These are phyloP conservation scores for Alternaria sp. DNA, from an alignment of 2,329 filamentous ascomycete species.

Conservation along the genomic window DNA sequence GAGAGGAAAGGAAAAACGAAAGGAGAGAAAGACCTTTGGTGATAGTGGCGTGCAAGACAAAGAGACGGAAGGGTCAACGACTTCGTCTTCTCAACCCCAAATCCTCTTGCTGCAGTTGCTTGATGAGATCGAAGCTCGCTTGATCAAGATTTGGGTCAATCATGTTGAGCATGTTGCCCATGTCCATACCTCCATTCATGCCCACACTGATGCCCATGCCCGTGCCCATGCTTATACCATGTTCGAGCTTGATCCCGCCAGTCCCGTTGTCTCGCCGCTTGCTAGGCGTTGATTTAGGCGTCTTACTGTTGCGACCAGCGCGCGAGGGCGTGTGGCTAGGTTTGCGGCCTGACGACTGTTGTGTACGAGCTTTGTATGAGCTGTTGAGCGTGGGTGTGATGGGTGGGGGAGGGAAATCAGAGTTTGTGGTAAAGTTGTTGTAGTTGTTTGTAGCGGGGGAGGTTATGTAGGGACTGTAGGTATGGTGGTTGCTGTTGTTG, in stretches of 20 bases:
- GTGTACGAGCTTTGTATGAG: constrained; percentile 13
- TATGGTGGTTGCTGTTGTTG: constrained; percentile 10
- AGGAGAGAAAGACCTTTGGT: neutral
- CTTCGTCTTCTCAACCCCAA: constrained; percentile 41
- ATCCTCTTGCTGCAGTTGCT: constrained; percentile 45
- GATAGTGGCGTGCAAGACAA: neutral
- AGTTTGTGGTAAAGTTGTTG: constrained; percentile 35
- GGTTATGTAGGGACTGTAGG: constrained; percentile 24
- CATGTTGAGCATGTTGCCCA: constrained; percentile 23
- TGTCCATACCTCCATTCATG: constrained; percentile 4
- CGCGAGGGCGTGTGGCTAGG: constrained; percentile 32
- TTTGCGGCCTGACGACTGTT: constrained; percentile 27
- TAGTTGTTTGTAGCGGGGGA: constrained; percentile 28
- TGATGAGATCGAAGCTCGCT: constrained; percentile 37
- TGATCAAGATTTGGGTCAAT: constrained; percentile 39
- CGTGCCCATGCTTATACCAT: constrained; percentile 23
- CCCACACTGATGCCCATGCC: constrained; percentile 25
- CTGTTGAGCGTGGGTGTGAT: constrained; percentile 21
- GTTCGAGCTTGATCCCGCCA: constrained; percentile 39
- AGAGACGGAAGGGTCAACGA: constrained; percentile 18
- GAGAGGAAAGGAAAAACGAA: neutral
- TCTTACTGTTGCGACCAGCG: constrained; percentile 34
- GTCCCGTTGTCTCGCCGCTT: constrained; percentile 28
- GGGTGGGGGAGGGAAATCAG: constrained; percentile 35
- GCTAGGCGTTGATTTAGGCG: constrained; percentile 41